Evolutionary conservation across 331 rosid species (phyloP).

Genomic region (Cucumis variabilis): DNA sequence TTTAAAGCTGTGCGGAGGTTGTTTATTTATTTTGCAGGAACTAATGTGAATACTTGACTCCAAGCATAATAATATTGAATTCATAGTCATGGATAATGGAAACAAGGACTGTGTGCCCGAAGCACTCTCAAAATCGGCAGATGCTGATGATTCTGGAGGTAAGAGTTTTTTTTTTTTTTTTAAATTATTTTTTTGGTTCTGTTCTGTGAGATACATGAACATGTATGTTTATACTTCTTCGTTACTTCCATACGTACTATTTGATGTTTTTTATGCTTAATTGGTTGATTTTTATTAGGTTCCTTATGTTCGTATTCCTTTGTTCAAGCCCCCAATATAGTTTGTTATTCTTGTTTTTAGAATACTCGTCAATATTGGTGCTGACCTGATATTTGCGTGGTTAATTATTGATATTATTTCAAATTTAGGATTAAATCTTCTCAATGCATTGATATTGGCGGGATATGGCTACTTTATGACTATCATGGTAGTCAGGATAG

Average conservation of each 20-base stretch:
- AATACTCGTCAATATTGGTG: background rate
- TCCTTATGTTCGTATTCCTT: background rate
- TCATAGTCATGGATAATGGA: background rate
- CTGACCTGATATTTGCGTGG: background rate
- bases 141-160: conserved; percentile 24
- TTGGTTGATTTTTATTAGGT: background rate
- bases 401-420: background rate
- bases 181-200: too few species aligned
- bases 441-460: background rate
- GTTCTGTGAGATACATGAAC: background rate
- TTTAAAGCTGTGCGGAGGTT: background rate
- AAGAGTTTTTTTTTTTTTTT: background rate
- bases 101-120: background rate
- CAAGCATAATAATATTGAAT: background rate
- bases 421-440: background rate
- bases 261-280: background rate
- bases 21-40: conserved; percentile 17
- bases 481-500: background rate
- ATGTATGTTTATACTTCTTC: background rate
- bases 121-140: background rate
- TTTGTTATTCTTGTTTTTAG: background rate
- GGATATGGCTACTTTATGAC: background rate
- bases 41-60: background rate
- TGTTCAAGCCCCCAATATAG: background rate
- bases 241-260: background rate